phyloP scores from a whole-genome alignment of 257 asterid species.

The Vinca minor region DNA sequence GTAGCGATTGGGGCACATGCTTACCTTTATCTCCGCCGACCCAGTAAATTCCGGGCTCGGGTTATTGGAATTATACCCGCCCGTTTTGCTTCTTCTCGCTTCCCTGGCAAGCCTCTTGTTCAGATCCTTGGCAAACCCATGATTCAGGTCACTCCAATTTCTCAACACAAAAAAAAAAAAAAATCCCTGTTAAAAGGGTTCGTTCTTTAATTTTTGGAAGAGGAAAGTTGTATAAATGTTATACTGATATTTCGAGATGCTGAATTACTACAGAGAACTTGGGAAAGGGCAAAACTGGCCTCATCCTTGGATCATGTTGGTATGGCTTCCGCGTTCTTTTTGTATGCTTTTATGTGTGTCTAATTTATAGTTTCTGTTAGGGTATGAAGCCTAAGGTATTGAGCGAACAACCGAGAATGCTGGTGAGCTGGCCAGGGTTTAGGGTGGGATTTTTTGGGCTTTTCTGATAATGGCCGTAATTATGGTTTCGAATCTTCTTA shows the following conservation, averaged over 20 bases:
- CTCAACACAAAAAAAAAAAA: too few species aligned
- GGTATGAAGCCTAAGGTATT: too few species aligned
- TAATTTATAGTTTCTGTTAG: neutral
- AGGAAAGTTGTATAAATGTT: conserved; percentile 11
- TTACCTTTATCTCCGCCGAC: conserved; percentile 41
- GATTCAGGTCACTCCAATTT: conserved; percentile 72
- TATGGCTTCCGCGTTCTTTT: conserved; percentile 19
- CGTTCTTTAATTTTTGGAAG: neutral
- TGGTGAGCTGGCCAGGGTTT: too few species aligned
- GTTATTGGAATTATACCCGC: conserved; percentile 92
- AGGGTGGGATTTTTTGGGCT: too few species aligned
- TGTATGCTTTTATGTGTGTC: neutral
- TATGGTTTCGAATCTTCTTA: too few species aligned
- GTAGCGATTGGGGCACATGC: conserved; percentile 57
- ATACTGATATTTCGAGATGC: neutral
- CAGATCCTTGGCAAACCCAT: conserved; percentile 87
- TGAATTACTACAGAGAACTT: conserved; percentile 72
- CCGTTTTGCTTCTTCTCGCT: conserved; percentile 84
- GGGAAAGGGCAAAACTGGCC: conserved; percentile 85
- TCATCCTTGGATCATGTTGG: conserved; percentile 68
- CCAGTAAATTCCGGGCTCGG: conserved; percentile 56
- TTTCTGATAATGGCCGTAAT: too few species aligned
- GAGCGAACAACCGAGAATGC: conserved; percentile 11
- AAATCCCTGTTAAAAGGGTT: neutral
- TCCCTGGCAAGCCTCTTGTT: conserved; percentile 79